A percentile compares a stretch with the other conserved stretches of the same genome.
Evolutionary conservation across 305 asterid species (phyloP).

Genomic region (Fraxinus nigra): DNA sequence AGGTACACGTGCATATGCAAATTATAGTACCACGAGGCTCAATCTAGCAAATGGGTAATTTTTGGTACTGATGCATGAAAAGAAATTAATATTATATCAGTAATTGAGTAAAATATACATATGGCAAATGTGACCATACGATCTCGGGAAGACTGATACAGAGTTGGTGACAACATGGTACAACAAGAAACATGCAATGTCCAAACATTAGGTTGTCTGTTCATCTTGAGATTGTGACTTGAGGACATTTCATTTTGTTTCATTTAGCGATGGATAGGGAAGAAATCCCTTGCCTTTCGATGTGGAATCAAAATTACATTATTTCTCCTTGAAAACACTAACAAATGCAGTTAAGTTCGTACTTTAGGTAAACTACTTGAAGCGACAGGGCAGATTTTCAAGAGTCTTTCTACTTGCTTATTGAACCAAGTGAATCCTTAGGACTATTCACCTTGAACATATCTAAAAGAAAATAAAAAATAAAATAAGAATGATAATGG

Average conservation of each 20-base stretch:
- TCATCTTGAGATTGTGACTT: neutral
- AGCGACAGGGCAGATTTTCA: neutral
- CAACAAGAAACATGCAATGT: neutral
- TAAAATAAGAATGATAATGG: neutral
- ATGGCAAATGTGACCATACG: neutral
- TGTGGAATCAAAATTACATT: neutral
- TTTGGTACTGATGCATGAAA: neutral
- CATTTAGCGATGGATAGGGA: neutral
- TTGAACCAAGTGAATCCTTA: neutral
- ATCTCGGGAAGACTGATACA: neutral
- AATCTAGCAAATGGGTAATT: neutral
- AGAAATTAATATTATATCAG: neutral
- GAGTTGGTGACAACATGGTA: neutral
- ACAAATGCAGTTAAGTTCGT: neutral
- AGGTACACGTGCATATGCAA: conserved; percentile 7
- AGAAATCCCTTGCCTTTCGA: neutral
- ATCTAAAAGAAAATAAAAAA: neutral
- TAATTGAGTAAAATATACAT: neutral
- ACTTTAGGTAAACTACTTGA: neutral
- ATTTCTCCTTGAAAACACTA: neutral
- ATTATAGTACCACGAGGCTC: neutral
- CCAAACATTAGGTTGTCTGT: neutral
- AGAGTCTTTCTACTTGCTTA: neutral
- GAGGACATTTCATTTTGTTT: neutral
- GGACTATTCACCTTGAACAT: neutral